These are phyloP conservation scores for Vicia villosa DNA, from an alignment of 306 rosid species.

Conservation along the genomic window DNA sequence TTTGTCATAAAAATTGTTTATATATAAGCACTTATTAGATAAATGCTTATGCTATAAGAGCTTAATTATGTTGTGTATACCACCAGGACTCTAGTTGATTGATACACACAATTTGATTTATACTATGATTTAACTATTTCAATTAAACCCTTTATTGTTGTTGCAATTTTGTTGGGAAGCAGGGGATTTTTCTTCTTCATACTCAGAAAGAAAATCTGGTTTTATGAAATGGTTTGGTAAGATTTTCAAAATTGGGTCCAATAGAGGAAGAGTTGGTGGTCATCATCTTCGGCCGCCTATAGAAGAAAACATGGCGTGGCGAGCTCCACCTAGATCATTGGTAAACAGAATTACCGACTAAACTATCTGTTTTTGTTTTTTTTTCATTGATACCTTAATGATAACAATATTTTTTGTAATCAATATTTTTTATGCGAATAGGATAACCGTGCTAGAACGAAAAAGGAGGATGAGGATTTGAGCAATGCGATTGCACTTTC, in stretches of 20 bases:
- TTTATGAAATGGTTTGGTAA: slow-evolving; percentile 83
- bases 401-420: neutral
- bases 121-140: neutral
- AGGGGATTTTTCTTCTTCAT: slow-evolving; percentile 74
- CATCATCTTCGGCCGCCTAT: slow-evolving; percentile 54
- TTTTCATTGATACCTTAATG: slow-evolving; percentile 6
- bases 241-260: slow-evolving; percentile 62
- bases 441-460: slow-evolving; percentile 65
- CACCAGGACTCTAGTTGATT: too few relatives aligned
- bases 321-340: slow-evolving; percentile 61
- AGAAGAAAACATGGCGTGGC: slow-evolving; percentile 78
- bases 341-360: slow-evolving; percentile 40
- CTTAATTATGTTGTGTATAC: neutral
- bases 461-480: slow-evolving; percentile 67
- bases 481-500: slow-evolving; percentile 71
- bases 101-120: neutral
- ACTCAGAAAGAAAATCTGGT: slow-evolving; percentile 77
- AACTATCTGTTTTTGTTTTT: slow-evolving; percentile 4
- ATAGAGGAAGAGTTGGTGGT: slow-evolving; percentile 48
- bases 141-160: neutral
- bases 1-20: neutral
- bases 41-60: neutral
- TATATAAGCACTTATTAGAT: neutral
- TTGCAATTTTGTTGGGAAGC: slow-evolving; percentile 46
- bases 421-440: slow-evolving; percentile 41